These are phyloP conservation scores for Paradendryphiella salina DNA, from an alignment of 2,329 filamentous ascomycete genomes.

Conservation along the genomic window DNA sequence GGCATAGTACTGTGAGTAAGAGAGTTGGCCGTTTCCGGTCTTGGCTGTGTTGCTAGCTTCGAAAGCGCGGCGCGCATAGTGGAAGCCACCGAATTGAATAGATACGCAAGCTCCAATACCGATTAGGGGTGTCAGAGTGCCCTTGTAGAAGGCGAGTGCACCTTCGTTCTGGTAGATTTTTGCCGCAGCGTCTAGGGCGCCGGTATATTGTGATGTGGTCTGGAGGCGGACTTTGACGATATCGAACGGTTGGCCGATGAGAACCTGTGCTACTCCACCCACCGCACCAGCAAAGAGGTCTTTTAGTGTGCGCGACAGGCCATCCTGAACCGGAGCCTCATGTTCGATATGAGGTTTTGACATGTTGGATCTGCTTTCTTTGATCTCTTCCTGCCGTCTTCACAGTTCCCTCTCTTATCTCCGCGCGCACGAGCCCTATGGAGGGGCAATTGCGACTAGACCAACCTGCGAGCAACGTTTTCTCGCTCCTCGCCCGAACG, in stretches of 20 bases:
- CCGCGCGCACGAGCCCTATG: slow-evolving; percentile 12
- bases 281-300: slow-evolving; percentile 89
- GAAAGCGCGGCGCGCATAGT: slow-evolving; percentile 83
- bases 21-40: slow-evolving; percentile 57
- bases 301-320: slow-evolving; percentile 63
- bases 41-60: slow-evolving; percentile 68
- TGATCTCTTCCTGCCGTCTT: slow-evolving; percentile 1
- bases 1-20: slow-evolving; percentile 84
- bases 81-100: slow-evolving; percentile 98
- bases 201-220: slow-evolving; percentile 79
- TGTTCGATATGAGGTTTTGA: slow-evolving; percentile 47
- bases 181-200: slow-evolving; percentile 76
- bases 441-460: slow-evolving; percentile 11
- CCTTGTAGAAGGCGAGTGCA: slow-evolving; percentile 93
- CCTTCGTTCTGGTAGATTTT: slow-evolving; percentile 89
- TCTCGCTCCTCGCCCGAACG: neutral
- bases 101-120: slow-evolving; percentile 95
- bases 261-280: slow-evolving; percentile 89
- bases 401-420: slow-evolving; percentile 11
- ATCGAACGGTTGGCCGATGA: slow-evolving; percentile 75
- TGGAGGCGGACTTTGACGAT: slow-evolving; percentile 92
- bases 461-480: neutral
- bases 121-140: slow-evolving; percentile 89
- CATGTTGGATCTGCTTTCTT: slow-evolving; percentile 19
- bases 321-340: slow-evolving; percentile 41